Percentiles rank a stretch among this genome's conserved stretches.
phyloP scores from a whole-genome alignment of 83 land plant species.

The Picea abies region DNA sequence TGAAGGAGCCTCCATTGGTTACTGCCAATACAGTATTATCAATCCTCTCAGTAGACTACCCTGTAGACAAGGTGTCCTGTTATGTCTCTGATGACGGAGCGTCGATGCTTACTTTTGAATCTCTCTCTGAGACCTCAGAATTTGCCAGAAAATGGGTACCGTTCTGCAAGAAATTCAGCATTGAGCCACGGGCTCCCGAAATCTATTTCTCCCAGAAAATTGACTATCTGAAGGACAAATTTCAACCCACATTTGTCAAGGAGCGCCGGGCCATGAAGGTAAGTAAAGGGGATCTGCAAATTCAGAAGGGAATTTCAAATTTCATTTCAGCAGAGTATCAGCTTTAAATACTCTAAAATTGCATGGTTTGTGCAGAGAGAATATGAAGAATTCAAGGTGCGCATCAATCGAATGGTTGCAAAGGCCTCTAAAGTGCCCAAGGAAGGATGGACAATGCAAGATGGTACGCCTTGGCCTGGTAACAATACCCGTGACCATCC shows the following conservation, averaged over 20 bases:
- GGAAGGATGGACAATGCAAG: constrained; percentile 87
- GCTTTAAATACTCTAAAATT: not conserved
- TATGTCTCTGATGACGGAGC: constrained; percentile 85
- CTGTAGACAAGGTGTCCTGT: constrained; percentile 75
- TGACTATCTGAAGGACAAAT: constrained; percentile 82
- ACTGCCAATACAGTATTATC: constrained; percentile 89
- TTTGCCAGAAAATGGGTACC: constrained; percentile 86
- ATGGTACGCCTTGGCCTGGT: constrained; percentile 91
- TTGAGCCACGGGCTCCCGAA: constrained; percentile 84
- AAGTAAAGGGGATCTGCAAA: not conserved
- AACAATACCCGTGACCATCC: constrained; percentile 86
- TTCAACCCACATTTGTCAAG: constrained; percentile 85
- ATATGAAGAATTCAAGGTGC: constrained; percentile 83
- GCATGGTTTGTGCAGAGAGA: constrained; percentile 57
- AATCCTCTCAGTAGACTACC: constrained; percentile 79
- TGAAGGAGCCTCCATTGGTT: constrained; percentile 84
- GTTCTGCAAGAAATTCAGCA: constrained; percentile 66
- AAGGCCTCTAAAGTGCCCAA: constrained; percentile 70
- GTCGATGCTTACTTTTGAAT: constrained; percentile 78
- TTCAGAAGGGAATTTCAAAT: not conserved
- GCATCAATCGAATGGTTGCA: constrained; percentile 75
- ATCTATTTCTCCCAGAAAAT: constrained; percentile 71
- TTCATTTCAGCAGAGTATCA: not conserved
- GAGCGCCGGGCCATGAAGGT: constrained; percentile 92
- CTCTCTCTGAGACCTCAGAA: constrained; percentile 76